Base-by-base conservation (phyloP, 257 asterid species). In the Scutellaria baicalensis region DNA sequence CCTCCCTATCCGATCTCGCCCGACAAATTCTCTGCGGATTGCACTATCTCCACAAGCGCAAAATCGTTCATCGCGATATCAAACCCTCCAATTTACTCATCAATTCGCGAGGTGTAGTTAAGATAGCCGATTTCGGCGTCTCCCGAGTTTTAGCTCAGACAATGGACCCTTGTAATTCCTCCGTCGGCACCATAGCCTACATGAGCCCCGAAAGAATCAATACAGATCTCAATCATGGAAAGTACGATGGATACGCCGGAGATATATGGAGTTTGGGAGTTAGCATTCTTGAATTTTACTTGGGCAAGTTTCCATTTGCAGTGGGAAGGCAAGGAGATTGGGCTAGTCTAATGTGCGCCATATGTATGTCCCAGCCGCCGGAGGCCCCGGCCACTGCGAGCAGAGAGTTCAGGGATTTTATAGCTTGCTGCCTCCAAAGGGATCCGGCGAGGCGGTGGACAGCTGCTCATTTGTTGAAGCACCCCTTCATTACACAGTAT, bases 221-320 rank as follows among this genome's bases (percentile, higher is more conserved):
- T 75, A 92, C 96, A n/a, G 97, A 92, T 84, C 86, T 92, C 50
- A 92, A 92, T 71, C 96, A 89, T 10, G 97, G 96, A 6, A 75
- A 73, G 70, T 92, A 92, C 61, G 89, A 91, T 13, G 96, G 97
- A 0, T 89, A 82, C 14, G 96, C 96, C 0, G 97, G 97, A 5
- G 97, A 92, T 77, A 89, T 92, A 44, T 92, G 97, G 97, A 89
- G 97, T 63, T 76, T 92, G 33, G 97, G 97, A 0, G 96, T 92
- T 45, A 92, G 97, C 83, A 88, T 87, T 47, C 82, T 92, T 8
- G 97, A 92, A 71, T 89, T 92, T 62, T 92, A 92, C 69, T 73
- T 92, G 86, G 97, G 97, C 2, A 83, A 78, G 21, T 89, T 87
- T 59, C 97, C 96, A 0, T 92, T 92, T 74, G 60, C 84, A 1